Percentiles rank a stretch among this genome's conserved stretches.
Evolutionary conservation across 2,329 filamentous ascomycete species (phyloP).

Genomic region (Rutstroemia sydowiana): DNA sequence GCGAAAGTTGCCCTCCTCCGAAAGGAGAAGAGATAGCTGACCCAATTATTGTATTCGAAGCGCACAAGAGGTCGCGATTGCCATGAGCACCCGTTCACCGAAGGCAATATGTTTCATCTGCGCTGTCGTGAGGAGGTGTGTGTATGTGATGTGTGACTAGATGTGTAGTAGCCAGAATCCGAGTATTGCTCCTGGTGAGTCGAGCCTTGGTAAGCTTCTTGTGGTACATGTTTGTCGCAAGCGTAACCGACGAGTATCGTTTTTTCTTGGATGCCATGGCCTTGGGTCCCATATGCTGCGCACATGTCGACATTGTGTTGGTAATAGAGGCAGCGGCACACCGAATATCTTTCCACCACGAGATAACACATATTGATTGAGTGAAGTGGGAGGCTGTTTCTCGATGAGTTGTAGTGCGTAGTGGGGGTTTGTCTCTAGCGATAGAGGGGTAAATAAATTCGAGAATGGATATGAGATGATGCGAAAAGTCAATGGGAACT

Average conservation of each 20-base stretch:
- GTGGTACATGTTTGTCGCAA: slow-evolving; percentile 43
- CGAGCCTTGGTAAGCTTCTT: slow-evolving; percentile 10
- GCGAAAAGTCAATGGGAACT: slow-evolving; percentile 10
- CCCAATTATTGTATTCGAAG: slow-evolving; percentile 29
- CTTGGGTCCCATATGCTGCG: slow-evolving; percentile 51
- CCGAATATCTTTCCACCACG: slow-evolving; percentile 61
- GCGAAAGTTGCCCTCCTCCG: slow-evolving; percentile 25
- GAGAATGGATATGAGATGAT: slow-evolving; percentile 10
- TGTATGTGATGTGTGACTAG: slow-evolving; percentile 25
- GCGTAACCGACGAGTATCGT: slow-evolving; percentile 64
- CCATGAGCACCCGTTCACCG: slow-evolving; percentile 30
- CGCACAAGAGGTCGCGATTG: slow-evolving; percentile 25
- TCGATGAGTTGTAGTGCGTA: neutral
- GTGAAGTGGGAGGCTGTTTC: neutral
- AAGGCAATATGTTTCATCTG: slow-evolving; percentile 32
- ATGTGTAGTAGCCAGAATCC: slow-evolving; percentile 30
- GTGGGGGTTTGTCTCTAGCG: neutral
- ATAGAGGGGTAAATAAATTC: slow-evolving; percentile 5
- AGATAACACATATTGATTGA: slow-evolving; percentile 57
- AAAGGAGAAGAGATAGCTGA: slow-evolving; percentile 29
- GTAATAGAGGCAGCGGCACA: slow-evolving; percentile 64
- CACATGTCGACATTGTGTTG: slow-evolving; percentile 63
- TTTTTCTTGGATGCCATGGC: slow-evolving; percentile 57
- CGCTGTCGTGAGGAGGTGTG: slow-evolving; percentile 23
- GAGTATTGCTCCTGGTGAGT: slow-evolving; percentile 23